Percentiles rank a stretch among this genome's conserved stretches.
These are phyloP conservation scores for Huntiella bhutanensis DNA, from an alignment of 2,329 filamentous ascomycete species.

Conservation along the genomic window DNA sequence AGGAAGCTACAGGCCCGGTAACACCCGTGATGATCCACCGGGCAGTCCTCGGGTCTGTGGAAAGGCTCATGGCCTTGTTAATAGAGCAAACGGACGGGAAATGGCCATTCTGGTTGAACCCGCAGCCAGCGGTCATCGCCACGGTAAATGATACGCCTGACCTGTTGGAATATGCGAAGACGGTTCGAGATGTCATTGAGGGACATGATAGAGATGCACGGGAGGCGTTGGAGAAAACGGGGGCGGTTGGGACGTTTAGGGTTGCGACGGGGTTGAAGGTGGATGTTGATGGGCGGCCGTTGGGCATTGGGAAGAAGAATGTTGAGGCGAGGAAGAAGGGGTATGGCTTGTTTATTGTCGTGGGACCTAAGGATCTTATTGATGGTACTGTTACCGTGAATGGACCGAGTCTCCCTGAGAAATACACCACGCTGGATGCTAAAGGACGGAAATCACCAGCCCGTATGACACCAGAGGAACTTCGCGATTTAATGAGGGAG, in stretches of 20 bases:
- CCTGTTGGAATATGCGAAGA: slow-evolving; percentile 30
- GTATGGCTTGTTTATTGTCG: slow-evolving; percentile 54
- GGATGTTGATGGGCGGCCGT: slow-evolving; percentile 47
- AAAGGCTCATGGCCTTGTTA: slow-evolving; percentile 66
- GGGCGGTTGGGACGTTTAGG: slow-evolving; percentile 24
- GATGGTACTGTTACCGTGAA: slow-evolving; percentile 35
- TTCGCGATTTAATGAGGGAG: slow-evolving; percentile 26
- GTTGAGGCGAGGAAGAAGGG: slow-evolving; percentile 51
- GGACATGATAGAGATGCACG: slow-evolving; percentile 17
- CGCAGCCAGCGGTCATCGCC: slow-evolving; percentile 55
- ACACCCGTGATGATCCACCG: slow-evolving; percentile 66
- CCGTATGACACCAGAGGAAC: slow-evolving; percentile 25
- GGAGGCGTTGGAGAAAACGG: slow-evolving; percentile 11
- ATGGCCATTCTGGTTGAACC: slow-evolving; percentile 81
- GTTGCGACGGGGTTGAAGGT: slow-evolving; percentile 45
- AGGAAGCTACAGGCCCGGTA: slow-evolving; percentile 34
- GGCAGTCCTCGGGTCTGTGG: slow-evolving; percentile 67
- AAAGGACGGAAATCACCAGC: slow-evolving; percentile 15
- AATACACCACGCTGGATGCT: not conserved
- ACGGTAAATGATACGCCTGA: slow-evolving; percentile 45
- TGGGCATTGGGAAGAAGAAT: slow-evolving; percentile 49
- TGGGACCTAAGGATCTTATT: slow-evolving; percentile 48
- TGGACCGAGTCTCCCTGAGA: slow-evolving; percentile 18
- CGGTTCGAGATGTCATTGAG: slow-evolving; percentile 28
- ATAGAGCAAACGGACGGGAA: slow-evolving; percentile 66